These are phyloP conservation scores for Saccharomycopsis javanensis DNA, from an alignment of 805 yeast genomes.

Conservation along the genomic window DNA sequence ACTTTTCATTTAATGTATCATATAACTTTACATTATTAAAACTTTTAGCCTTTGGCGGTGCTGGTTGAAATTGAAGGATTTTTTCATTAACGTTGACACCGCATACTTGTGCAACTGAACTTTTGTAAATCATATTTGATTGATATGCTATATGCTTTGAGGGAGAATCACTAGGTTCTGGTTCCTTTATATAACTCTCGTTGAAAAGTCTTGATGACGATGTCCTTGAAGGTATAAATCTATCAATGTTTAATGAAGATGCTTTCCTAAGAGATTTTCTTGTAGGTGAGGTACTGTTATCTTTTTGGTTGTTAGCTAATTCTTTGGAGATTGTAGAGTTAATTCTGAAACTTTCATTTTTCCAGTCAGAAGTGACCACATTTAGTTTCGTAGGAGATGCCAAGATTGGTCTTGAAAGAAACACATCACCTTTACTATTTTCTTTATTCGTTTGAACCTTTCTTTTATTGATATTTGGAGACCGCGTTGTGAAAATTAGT, in stretches of 20 bases:
- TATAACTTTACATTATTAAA: slow-evolving; percentile 27
- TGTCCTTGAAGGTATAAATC: slow-evolving; percentile 53
- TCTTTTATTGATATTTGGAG: slow-evolving; percentile 3
- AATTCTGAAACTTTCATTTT: slow-evolving; percentile 15
- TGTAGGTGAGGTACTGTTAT: slow-evolving; percentile 18
- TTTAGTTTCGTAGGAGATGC: slow-evolving; percentile 39
- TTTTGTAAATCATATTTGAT: slow-evolving; percentile 45
- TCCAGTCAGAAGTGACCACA: slow-evolving; percentile 33
- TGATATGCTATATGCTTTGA: slow-evolving; percentile 35
- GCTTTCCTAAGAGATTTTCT: slow-evolving; percentile 22
- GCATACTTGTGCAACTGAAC: slow-evolving; percentile 88
- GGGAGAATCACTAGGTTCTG: slow-evolving; percentile 40
- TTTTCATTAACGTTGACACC: slow-evolving; percentile 78
- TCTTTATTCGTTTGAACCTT: neutral
- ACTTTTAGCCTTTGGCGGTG: slow-evolving; percentile 54
- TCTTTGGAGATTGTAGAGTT: neutral
- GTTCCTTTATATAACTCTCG: slow-evolving; percentile 24
- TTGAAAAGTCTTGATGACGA: slow-evolving; percentile 37
- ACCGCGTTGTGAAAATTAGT: slow-evolving; percentile 3
- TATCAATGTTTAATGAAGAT: slow-evolving; percentile 33
- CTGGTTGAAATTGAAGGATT: slow-evolving; percentile 78
- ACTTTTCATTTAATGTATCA: slow-evolving; percentile 19
- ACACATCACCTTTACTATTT: neutral
- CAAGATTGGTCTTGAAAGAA: slow-evolving; percentile 11
- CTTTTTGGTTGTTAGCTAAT: neutral